Evolutionary conservation across 257 asterid genomes (phyloP).

Genomic region (Solanum appendiculatum): DNA sequence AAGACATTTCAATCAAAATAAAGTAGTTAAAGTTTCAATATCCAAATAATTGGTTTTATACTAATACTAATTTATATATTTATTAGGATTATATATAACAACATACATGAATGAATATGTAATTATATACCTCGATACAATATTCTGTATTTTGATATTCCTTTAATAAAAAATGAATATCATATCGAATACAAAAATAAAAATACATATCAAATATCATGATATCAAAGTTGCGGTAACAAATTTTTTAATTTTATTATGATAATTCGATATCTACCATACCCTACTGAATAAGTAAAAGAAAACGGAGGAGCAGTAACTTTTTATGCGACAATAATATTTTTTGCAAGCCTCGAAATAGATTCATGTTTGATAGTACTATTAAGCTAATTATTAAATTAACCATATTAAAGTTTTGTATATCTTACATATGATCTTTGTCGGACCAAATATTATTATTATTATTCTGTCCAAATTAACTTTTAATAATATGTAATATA

Average conservation of each 20-base stretch:
- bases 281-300: not conserved
- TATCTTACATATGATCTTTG: not conserved
- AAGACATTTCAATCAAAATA: too few relatives aligned
- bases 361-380: not conserved
- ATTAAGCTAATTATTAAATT: not conserved
- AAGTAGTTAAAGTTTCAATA: too few relatives aligned
- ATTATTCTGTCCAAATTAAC: not conserved
- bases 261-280: not conserved
- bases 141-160: too few relatives aligned
- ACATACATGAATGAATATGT: too few relatives aligned
- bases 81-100: too few relatives aligned
- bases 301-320: not conserved
- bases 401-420: not conserved
- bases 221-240: not conserved
- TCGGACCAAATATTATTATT: not conserved
- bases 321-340: not conserved
- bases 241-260: fast-evolving
- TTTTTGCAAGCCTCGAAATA: not conserved
- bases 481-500: not conserved
- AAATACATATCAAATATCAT: too few relatives aligned
- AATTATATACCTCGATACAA: too few relatives aligned
- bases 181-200: too few relatives aligned
- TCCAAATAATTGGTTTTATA: too few relatives aligned
- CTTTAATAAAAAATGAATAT: too few relatives aligned
- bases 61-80: too few relatives aligned